Evolutionary conservation across 805 yeast species (phyloP).

Genomic region (Ogataea salicorniae): DNA sequence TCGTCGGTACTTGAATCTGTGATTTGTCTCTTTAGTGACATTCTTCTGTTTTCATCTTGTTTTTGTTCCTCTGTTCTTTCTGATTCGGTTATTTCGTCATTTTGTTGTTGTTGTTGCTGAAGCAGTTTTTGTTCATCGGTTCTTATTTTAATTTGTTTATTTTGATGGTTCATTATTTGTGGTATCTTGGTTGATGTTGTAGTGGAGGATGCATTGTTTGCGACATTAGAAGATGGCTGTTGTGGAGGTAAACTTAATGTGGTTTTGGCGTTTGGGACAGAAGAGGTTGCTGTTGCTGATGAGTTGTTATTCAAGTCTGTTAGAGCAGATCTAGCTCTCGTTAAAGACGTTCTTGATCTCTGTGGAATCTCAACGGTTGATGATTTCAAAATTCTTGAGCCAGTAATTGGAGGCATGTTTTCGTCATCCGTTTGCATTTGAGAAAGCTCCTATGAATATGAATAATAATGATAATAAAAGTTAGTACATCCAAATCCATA

Average conservation of each 20-base stretch:
- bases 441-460: constrained; percentile 14
- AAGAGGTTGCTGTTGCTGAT: constrained; percentile 2
- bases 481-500: background rate
- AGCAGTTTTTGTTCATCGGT: constrained; percentile 4
- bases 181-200: background rate
- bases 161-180: constrained; percentile 8
- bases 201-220: constrained; percentile 2
- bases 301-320: constrained; percentile 24
- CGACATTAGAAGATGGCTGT: constrained; percentile 2
- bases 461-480: background rate
- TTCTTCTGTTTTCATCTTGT: constrained; percentile 28
- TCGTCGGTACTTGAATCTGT: constrained; percentile 46
- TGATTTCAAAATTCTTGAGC: constrained; percentile 7
- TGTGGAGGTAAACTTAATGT: constrained; percentile 14
- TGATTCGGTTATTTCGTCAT: constrained; percentile 4
- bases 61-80: constrained; percentile 25
- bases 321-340: constrained; percentile 24
- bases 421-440: constrained; percentile 29
- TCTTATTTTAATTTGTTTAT: constrained; percentile 10
- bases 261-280: constrained; percentile 6
- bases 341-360: constrained; percentile 14
- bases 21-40: constrained; percentile 46
- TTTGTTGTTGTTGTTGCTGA: constrained; percentile 1
- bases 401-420: constrained; percentile 21
- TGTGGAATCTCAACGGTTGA: constrained; percentile 6